These are phyloP conservation scores for Holtermannia corniformis DNA, from an alignment of 768 basidiomycete genomes.

Conservation along the genomic window DNA sequence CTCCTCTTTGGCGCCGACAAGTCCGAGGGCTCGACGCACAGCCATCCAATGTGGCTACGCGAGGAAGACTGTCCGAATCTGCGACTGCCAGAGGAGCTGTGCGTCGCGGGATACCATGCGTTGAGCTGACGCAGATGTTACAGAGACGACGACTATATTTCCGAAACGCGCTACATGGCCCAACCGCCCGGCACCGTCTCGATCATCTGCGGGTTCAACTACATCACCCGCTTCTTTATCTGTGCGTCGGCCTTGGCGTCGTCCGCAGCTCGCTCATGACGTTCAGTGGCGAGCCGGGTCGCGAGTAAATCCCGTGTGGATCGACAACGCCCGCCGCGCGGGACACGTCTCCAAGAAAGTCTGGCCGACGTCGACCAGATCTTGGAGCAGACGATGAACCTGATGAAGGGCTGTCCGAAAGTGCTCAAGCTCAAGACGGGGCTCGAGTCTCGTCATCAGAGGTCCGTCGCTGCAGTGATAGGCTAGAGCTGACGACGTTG, in stretches of 20 bases:
- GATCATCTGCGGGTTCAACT: slow-evolving; percentile 75
- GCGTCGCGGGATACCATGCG: slow-evolving; percentile 7
- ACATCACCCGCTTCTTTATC: slow-evolving; percentile 67
- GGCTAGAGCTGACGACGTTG: not conserved
- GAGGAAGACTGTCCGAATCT: slow-evolving; percentile 66
- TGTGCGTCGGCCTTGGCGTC: slow-evolving; percentile 8
- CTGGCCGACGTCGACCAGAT: slow-evolving; percentile 76
- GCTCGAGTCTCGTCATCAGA: slow-evolving; percentile 18
- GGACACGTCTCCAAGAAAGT: slow-evolving; percentile 20
- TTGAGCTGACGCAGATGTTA: slow-evolving; percentile 33
- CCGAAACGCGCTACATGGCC: slow-evolving; percentile 67
- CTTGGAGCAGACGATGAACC: slow-evolving; percentile 63
- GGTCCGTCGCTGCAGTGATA: slow-evolving; percentile 1
- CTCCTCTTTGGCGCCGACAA: slow-evolving; percentile 84
- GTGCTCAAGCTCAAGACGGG: slow-evolving; percentile 50
- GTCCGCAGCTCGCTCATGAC: not conserved
- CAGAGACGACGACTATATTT: slow-evolving; percentile 53
- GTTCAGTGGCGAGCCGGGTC: slow-evolving; percentile 25
- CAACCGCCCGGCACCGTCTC: slow-evolving; percentile 72
- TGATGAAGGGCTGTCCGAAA: slow-evolving; percentile 67
- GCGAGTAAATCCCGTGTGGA: slow-evolving; percentile 25
- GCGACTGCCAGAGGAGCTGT: slow-evolving; percentile 36
- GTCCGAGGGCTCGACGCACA: slow-evolving; percentile 54
- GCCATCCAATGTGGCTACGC: slow-evolving; percentile 39
- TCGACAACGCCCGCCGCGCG: slow-evolving; percentile 23